Percentiles rank a stretch among this genome's conserved stretches.
phyloP scores from a whole-genome alignment of 2,329 filamentous ascomycete species.

The Tolypocladium endophyticum region DNA sequence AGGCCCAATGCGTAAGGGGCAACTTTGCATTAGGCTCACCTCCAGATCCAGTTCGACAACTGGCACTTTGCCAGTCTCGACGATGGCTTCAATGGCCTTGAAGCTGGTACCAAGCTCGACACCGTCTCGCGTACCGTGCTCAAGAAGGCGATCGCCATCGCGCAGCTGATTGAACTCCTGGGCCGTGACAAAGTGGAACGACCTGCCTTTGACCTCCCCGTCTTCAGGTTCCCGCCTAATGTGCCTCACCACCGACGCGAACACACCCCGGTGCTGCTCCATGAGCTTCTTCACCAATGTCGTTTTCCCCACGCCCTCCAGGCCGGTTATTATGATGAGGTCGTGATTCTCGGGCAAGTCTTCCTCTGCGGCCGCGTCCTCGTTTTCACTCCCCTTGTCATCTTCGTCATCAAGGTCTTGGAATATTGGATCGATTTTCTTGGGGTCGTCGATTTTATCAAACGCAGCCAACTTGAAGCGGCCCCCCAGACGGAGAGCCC shows the following conservation, averaged over 20 bases:
- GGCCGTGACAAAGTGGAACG: conserved; percentile 45
- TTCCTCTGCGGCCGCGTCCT: conserved; percentile 19
- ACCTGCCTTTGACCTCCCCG: conserved; percentile 39
- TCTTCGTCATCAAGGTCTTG: conserved; percentile 31
- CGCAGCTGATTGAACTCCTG: conserved; percentile 47
- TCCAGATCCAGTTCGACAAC: conserved; percentile 42
- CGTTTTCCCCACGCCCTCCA: conserved; percentile 50
- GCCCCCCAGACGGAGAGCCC: conserved; percentile 71
- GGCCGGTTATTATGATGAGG: conserved; percentile 58
- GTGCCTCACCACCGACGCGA: conserved; percentile 46
- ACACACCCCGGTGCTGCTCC: conserved; percentile 52
- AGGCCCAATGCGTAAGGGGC: not conserved
- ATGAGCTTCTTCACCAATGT: conserved; percentile 53
- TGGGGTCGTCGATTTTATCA: conserved; percentile 78
- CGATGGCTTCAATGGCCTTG: conserved; percentile 39
- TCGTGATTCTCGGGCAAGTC: conserved; percentile 37
- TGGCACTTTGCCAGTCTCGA: conserved; percentile 48
- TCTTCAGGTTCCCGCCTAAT: conserved; percentile 40
- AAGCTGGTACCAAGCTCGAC: conserved; percentile 46
- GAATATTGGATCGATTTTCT: conserved; percentile 53
- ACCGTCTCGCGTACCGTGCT: conserved; percentile 39
- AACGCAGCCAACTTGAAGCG: conserved; percentile 65
- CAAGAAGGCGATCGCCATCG: conserved; percentile 49
- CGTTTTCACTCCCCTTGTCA: conserved; percentile 22
- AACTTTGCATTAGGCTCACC: conserved; percentile 23